A percentile compares a stretch with the other conserved stretches of the same genome.
Conservation (phyloP, 257 asterid species). For the Fraxinus anomala region DNA sequence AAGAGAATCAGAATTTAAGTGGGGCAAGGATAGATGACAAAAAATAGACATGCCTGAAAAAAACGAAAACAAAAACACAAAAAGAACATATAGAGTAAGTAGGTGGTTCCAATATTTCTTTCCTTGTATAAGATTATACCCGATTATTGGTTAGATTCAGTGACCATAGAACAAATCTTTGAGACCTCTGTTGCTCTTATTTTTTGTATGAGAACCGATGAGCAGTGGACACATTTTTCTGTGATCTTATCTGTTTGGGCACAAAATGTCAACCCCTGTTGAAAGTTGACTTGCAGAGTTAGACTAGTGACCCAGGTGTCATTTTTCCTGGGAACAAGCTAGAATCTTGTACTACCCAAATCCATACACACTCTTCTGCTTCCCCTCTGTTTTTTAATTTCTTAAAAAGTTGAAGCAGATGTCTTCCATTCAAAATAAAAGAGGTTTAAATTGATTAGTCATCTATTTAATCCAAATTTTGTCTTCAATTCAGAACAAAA, state of each 20-base stretch:
- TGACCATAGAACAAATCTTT: not conserved
- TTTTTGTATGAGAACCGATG: not conserved
- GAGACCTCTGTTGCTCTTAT: not conserved
- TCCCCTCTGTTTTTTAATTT: not conserved
- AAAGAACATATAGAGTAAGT: not conserved
- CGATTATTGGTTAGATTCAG: slow-evolving; percentile 5
- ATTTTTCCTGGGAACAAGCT: not conserved
- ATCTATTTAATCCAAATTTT: no score
- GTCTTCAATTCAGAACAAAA: no score
- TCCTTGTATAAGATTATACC: slow-evolving; percentile 5
- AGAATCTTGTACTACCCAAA: not conserved
- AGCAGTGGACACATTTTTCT: not conserved
- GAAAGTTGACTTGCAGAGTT: not conserved
- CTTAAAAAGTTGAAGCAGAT: no score
- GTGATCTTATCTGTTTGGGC: not conserved
- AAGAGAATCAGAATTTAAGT: slow-evolving; percentile 29
- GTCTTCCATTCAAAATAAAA: not conserved
- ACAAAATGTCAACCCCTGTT: not conserved
- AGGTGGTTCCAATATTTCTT: not conserved
- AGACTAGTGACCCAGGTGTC: not conserved
- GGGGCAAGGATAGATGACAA: not conserved
- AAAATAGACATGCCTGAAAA: not conserved
- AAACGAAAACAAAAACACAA: not conserved
- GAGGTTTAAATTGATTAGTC: no score
- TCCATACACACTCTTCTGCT: not conserved